Base-by-base conservation (phyloP, 1,284 basidiomycete species). In the Volvariella surrecta region DNA sequence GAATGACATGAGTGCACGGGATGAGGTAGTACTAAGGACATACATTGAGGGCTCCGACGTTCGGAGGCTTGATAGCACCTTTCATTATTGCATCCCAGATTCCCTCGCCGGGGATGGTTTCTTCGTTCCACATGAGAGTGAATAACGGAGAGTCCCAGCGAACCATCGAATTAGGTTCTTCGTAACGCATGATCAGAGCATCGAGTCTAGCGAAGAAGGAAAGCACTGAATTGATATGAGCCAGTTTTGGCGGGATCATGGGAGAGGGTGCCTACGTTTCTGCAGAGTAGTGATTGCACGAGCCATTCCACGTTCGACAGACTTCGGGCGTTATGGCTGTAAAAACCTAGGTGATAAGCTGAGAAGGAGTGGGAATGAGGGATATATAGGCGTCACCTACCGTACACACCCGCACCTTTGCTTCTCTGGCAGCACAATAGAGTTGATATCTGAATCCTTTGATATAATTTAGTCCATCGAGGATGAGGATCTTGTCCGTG, bases 381-480 rank as follows among this genome's bases (percentile, higher is more conserved):
- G n/a, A n/a, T n/a, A n/a, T n/a, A n/a, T n/a, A n/a, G n/a, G 18
- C 19, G 30, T 13, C 19, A 73, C 89, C 59, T 59, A 95, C 91
- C 41, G 94, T 97, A 58, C 87, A 89, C 4, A 89, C 82, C 19
- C 93, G 71, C 24, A 92, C 69, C 52, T 86, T 88, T 47, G 84
- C 76, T 60, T 98, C 95, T 38, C 93, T 70, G 2, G 93, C 93
- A 0, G 90, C 89, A 57, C 94, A 98, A 64, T 97, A 97, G 65
- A 98, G 84, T 64, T 99, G 95, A 62, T 99, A 99, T 31, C 95
- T 79, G 58, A 93, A 97, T 4, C 90, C 86, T 60, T 99, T 98
- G 73, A 98, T 98, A 62, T 99, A 97, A 58, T 97, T 95, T 51
- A 89, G 77, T 4, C 84, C 81, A 54, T 99, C 95, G 45, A 94